phyloP scores from a whole-genome alignment of 176 grass and related monocot species.

The Lolium perenne region DNA sequence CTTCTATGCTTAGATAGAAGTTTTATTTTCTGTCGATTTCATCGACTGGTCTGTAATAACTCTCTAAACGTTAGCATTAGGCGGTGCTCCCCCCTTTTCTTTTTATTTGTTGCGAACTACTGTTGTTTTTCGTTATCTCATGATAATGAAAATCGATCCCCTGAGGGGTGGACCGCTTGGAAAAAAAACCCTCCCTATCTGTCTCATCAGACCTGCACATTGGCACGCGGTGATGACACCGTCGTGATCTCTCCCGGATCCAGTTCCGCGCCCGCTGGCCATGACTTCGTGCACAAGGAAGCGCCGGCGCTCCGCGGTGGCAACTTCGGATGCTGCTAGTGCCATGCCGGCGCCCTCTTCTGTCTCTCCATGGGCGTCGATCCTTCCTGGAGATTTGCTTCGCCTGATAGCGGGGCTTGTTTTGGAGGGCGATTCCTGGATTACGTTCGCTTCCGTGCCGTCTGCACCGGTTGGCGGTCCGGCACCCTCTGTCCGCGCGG shows the following conservation, averaged over 20 bases:
- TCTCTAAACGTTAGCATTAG: too few species aligned
- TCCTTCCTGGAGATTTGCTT: background rate
- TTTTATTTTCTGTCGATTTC: too few species aligned
- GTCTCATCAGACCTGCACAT: background rate
- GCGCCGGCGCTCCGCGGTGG: background rate
- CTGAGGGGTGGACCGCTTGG: too few species aligned
- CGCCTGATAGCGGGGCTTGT: background rate
- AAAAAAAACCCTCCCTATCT: background rate
- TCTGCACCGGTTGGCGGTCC: background rate
- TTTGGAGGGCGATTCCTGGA: background rate
- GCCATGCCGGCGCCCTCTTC: background rate
- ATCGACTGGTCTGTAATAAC: too few species aligned
- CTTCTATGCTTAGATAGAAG: too few species aligned
- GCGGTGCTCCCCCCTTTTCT: too few species aligned
- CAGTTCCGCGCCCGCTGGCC: background rate
- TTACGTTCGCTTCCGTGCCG: conserved; percentile 9
- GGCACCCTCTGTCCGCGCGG: background rate
- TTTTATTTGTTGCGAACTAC: too few species aligned
- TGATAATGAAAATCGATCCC: too few species aligned
- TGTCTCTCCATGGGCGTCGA: background rate
- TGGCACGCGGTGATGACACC: background rate
- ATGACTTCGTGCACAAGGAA: background rate
- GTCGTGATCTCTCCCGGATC: background rate
- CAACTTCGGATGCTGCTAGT: background rate
- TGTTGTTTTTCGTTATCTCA: too few species aligned